Evolutionary conservation across 306 rosid species (phyloP).

Genomic region (Astragalus glycyphyllos): DNA sequence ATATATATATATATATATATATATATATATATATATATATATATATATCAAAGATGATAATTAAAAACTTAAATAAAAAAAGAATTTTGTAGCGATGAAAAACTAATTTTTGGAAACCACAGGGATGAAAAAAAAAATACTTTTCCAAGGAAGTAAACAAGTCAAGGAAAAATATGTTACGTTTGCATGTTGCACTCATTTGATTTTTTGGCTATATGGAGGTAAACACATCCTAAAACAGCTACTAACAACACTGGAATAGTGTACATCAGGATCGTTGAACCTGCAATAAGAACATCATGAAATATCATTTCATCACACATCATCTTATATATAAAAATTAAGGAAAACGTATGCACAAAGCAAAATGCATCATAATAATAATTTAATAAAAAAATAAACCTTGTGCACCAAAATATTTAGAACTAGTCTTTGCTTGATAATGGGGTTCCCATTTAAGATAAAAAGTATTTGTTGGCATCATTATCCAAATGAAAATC

Average conservation of each 20-base stretch:
- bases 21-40: too few species aligned
- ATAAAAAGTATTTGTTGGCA: constrained; percentile 56
- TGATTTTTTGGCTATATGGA: constrained; percentile 55
- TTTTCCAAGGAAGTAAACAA: too few species aligned
- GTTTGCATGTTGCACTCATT: constrained; percentile 27
- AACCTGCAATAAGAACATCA: constrained; percentile 49
- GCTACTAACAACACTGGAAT: constrained; percentile 72
- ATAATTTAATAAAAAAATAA: constrained; percentile 12
- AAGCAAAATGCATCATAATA: background rate
- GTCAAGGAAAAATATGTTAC: constrained; percentile 23
- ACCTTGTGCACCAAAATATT: constrained; percentile 72
- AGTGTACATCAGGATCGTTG: constrained; percentile 50
- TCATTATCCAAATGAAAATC: constrained; percentile 58
- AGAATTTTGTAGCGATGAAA: too few species aligned
- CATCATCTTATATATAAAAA: constrained; percentile 42
- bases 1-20: too few species aligned
- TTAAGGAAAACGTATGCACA: background rate
- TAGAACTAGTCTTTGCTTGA: constrained; percentile 41
- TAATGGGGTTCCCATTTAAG: constrained; percentile 44
- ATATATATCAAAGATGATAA: too few species aligned
- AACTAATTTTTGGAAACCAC: too few species aligned
- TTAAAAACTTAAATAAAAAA: too few species aligned
- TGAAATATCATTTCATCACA: background rate
- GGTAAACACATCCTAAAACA: constrained; percentile 62
- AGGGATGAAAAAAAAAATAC: too few species aligned